Base-by-base conservation (phyloP, 176 grass and related monocot species). In the Triticum timopheevii region DNA sequence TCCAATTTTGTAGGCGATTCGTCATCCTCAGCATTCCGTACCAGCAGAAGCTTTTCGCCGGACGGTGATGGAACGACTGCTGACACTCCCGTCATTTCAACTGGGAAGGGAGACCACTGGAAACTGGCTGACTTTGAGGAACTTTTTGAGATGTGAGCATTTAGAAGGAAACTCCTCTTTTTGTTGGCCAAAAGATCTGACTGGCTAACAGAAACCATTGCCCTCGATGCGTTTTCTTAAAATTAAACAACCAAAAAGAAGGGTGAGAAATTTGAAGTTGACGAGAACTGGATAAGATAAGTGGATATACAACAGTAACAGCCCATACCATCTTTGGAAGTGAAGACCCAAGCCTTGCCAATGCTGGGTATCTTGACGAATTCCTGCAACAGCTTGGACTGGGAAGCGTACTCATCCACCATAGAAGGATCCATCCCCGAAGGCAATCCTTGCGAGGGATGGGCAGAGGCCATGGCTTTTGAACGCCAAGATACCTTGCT, bases 291-390 rank as follows among this genome's bases (percentile, higher is more conserved):
- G 20, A 54, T 23, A 76, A 75, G 42, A 33, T 13, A 52, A 52
- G 49, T 52, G 52, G 28, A 2, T 28, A 47, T 4, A 10, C 1
- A 65, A 49, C 20, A 80, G 10, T 10, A 76, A 52, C 44, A 61
- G 16, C 58, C 10, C 35, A 56, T 94, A 96, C 92, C 92, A 79
- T 62, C 79, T 38, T 94, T 89, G 66, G 91, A 91, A 84, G 83
- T 96, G 82, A 98, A 93, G 84, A 92, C 61, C 96, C 96, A 98
- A 3, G 92, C 96, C 71, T 96, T 94, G 84, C 90, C 76, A 47
- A 96, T 73, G 85, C 61, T 90, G 11, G 96, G 96, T 25, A 91
- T 83, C 69, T 91, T 94, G 40, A 88, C 59, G 31, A 98, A 96
- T 69, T 96, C 93, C 35, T 89, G 92, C 42, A 98, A 89, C 79